Base-by-base conservation (phyloP, 345 rosid species). In the Populus simonii region DNA sequence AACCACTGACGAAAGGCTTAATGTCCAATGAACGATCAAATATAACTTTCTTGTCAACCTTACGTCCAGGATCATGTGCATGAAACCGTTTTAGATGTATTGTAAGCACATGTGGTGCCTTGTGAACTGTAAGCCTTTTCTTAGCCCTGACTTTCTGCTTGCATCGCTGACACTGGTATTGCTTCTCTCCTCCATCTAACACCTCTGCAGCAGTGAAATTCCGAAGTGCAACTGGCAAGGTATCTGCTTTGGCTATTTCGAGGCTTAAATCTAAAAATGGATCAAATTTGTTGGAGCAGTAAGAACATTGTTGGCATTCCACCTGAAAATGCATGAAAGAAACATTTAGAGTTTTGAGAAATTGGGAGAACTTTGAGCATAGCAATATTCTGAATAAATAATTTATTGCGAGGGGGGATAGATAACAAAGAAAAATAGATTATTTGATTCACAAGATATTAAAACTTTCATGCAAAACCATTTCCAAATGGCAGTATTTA, bases 221-320 rank as follows among this genome's bases (percentile, higher is more conserved):
- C 29, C n/a, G 66, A 79, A 96, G 93, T 27, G 97, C 97, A 79
- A 79, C 87, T 29, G 75, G 88, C 85, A 96, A 76, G 49, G 96
- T 85, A 80, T 92, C 99, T 7, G 97, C 97, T 89, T 72, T 96
- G 0, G 81, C 86, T 81, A 93, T 92, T 82, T 93, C 97, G 47
- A 96, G 94, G 85, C 99, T 93, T 66, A 96, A 77, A 85, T 92
- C 99, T 71, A 96, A 80, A 84, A 96, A 93, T 22, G 98, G 98
- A 81, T 93, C 98, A 79, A 85, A 90, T 61, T 86, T 93, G 91
- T 96, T 81, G 78, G 99, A 96, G 83, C 95, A 76, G 84, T 87
- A 90, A 25, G 76, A 80, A 36, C 99, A 96, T 66, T 93, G 92
- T 87, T 74, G 82, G 83, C 99, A 96, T 86, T 91, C 85, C 78